Base-by-base conservation (phyloP, 1,284 basidiomycete species). In the Vanrija sp. region DNA sequence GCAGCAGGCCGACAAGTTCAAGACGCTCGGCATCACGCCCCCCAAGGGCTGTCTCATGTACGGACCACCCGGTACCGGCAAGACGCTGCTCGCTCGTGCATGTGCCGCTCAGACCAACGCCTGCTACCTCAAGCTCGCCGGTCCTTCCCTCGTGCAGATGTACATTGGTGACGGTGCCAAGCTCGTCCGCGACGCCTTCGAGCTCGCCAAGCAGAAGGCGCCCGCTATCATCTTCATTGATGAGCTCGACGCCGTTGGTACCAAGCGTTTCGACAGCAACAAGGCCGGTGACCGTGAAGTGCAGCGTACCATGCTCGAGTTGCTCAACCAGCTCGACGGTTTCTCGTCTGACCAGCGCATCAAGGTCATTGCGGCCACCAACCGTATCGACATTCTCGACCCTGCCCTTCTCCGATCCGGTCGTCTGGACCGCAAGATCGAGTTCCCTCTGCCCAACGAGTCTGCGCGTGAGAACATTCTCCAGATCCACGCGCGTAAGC, bases 201-300 rank as follows among this genome's bases (percentile, higher is more conserved):
- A 93, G 60, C 86, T 97, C 16, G 95, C 96, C n/a, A 94, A 97
- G 76, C 92, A 98, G 71, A 93, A 98, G 71, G 90, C 94, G 4
- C 95, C 95, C 4, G 94, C 93, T 16, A 98, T 98, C 65, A 92
- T 98, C 49, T 98, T 98, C 76, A 98, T 98, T 73, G 95, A 98
- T 74, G 95, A 98, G 75, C 86, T 98, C 59, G 95, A 98, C 69
- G 95, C 95, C 41, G 85, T 98, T 66, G 95, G 96, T 69, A 98
- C 96, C 8, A 99, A 99, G 78, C 88, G 95, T 82, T 96, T 98
- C 74, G 96, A 98, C 66, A 94, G 89, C 46, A 96, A 94, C 67
- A 98, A 96, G 52, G 88, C 89, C 44, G 96, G 96, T 64, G 96
- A 99, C 77, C 86, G 96, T 63, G 96, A 99, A 79, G 97, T 98